Percentiles rank a stretch among this genome's conserved stretches.
Conservation (phyloP, 306 rosid genomes). For the Pyrus pyrifolia region DNA sequence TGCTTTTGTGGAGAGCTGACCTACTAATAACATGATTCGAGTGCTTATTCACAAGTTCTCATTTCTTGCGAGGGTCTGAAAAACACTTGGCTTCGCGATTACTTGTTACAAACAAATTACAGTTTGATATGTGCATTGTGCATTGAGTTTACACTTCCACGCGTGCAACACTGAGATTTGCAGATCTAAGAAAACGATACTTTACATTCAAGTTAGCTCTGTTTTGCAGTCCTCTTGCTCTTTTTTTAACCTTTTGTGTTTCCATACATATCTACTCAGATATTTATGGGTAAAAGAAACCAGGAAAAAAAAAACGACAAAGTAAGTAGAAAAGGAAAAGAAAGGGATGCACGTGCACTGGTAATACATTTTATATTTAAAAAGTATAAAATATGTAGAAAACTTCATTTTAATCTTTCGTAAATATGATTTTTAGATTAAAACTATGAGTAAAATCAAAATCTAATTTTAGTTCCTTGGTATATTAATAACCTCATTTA, state of each 20-base stretch:
- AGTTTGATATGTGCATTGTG: too few species aligned
- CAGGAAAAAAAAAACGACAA: neutral
- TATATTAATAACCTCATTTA: too few species aligned
- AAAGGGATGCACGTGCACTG: neutral
- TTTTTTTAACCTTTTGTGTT: neutral
- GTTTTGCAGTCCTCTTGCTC: neutral
- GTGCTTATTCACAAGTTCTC: neutral
- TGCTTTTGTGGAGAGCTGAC: neutral
- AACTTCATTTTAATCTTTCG: too few species aligned
- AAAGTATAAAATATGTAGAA: too few species aligned
- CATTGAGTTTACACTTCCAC: neutral
- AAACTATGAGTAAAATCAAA: too few species aligned
- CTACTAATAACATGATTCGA: neutral
- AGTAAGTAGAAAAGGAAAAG: neutral
- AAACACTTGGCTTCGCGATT: neutral
- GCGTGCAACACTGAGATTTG: neutral
- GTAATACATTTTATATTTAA: too few species aligned
- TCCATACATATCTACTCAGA: neutral
- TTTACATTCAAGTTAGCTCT: neutral
- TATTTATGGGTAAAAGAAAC: neutral
- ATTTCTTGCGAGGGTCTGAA: neutral
- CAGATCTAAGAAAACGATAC: neutral
- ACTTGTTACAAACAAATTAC: neutral
- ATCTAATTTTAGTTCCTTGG: too few species aligned
- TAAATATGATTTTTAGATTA: too few species aligned